Conservation (phyloP, 2,329 filamentous ascomycete genomes). For the Lasiodiplodia gonubiensis region DNA sequence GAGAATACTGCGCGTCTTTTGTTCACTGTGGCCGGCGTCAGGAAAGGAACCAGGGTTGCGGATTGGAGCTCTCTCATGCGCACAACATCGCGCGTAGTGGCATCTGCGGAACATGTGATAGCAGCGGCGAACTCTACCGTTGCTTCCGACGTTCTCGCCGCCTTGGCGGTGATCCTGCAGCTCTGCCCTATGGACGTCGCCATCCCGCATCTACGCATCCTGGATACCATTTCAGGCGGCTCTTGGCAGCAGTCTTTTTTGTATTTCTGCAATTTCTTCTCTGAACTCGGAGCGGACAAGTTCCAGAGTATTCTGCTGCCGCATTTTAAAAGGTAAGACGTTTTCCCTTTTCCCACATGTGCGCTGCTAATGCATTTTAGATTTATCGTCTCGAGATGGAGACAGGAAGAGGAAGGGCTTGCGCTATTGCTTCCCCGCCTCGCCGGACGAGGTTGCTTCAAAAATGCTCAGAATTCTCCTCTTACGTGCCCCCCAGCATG, state of each 20-base stretch:
- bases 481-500: constrained; percentile 37
- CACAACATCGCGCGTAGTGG: constrained; percentile 40
- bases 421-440: constrained; percentile 41
- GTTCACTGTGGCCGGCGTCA: constrained; percentile 75
- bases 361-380: constrained; percentile 50
- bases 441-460: constrained; percentile 15
- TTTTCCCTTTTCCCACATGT: not conserved
- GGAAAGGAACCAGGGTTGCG: constrained; percentile 75
- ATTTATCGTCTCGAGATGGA: constrained; percentile 65
- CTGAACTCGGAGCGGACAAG: constrained; percentile 72
- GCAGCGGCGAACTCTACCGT: not conserved
- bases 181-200: constrained; percentile 79
- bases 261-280: constrained; percentile 81
- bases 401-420: constrained; percentile 40
- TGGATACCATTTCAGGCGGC: constrained; percentile 70
- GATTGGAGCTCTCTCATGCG: constrained; percentile 73
- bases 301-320: constrained; percentile 81
- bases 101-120: constrained; percentile 32
- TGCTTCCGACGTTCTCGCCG: constrained; percentile 47
- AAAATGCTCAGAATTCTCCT: constrained; percentile 15
- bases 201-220: constrained; percentile 69
- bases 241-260: constrained; percentile 76
- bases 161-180: constrained; percentile 70
- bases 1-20: constrained; percentile 57
- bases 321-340: constrained; percentile 74